Percentiles rank a stretch among this genome's conserved stretches.
These are phyloP conservation scores for Vanrija humicola DNA, from an alignment of 1,284 basidiomycete species.

Conservation along the genomic window DNA sequence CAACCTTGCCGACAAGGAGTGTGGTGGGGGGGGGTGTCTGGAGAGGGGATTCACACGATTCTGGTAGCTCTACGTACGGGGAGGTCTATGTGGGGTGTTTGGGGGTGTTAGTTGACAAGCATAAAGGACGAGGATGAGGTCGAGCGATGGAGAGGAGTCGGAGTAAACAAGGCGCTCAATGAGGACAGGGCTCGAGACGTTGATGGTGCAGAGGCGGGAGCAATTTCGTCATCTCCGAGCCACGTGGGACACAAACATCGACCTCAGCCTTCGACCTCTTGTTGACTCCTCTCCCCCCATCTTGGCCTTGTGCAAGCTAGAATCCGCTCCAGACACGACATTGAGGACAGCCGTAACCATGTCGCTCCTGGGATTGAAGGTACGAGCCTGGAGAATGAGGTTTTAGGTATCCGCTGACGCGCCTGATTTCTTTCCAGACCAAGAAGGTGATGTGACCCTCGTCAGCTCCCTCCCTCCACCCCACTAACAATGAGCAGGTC, in stretches of 20 bases:
- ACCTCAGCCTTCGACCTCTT: background rate
- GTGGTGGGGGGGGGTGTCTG: background rate
- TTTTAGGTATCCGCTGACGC: conserved; percentile 14
- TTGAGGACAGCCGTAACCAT: conserved; percentile 9
- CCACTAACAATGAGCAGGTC: conserved; percentile 28
- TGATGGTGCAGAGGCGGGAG: conserved; percentile 5
- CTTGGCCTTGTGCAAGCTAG: background rate
- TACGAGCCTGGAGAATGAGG: conserved; percentile 12
- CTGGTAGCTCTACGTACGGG: too few species aligned
- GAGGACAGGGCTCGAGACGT: background rate
- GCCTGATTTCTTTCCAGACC: conserved; percentile 40
- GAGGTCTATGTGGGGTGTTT: too few species aligned
- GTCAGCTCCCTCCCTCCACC: background rate
- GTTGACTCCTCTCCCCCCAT: background rate
- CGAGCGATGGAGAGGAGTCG: background rate
- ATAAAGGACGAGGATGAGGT: background rate
- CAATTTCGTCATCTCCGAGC: conserved; percentile 3
- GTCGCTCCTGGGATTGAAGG: conserved; percentile 29
- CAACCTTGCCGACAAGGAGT: too few species aligned
- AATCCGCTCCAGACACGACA: background rate
- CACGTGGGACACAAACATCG: background rate
- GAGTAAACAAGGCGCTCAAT: background rate
- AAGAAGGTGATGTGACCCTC: conserved; percentile 28
- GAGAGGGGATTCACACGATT: background rate
- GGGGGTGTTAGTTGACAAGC: background rate